Percentiles rank a stretch among this genome's conserved stretches.
Conservation (phyloP, 108 stramenopile species). For the Mediolabrus comicus region DNA sequence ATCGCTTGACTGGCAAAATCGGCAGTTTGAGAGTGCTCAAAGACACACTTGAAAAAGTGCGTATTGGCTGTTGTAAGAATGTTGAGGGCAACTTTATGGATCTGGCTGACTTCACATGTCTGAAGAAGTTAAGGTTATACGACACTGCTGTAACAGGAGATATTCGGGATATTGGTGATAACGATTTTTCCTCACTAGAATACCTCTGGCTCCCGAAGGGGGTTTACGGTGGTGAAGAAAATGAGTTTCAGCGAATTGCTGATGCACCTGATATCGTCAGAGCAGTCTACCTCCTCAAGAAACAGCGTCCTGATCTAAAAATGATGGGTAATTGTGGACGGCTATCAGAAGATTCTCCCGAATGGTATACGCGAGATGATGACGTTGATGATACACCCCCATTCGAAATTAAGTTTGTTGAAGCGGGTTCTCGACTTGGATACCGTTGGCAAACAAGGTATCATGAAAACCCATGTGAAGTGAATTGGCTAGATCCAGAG, state of each 20-base stretch:
- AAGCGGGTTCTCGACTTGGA: neutral
- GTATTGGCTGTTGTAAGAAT: neutral
- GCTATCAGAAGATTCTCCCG: neutral
- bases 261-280: neutral
- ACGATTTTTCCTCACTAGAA: neutral
- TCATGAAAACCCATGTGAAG: neutral
- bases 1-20: too few species aligned
- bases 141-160: neutral
- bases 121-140: neutral
- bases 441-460: neutral
- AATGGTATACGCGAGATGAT: neutral
- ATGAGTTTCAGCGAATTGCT: neutral
- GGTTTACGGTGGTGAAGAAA: too few species aligned
- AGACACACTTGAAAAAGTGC: neutral
- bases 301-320: neutral
- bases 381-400: neutral
- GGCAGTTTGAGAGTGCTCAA: too few species aligned
- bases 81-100: neutral
- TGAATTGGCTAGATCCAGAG: neutral
- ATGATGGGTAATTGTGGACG: neutral
- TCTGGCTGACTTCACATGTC: neutral
- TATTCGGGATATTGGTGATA: neutral
- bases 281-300: neutral
- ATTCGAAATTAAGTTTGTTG: neutral
- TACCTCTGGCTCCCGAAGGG: neutral